Percentiles rank a stretch among this genome's conserved stretches.
These are phyloP conservation scores for Alternaria rosae DNA, from an alignment of 2,329 filamentous ascomycete genomes.

Conservation along the genomic window DNA sequence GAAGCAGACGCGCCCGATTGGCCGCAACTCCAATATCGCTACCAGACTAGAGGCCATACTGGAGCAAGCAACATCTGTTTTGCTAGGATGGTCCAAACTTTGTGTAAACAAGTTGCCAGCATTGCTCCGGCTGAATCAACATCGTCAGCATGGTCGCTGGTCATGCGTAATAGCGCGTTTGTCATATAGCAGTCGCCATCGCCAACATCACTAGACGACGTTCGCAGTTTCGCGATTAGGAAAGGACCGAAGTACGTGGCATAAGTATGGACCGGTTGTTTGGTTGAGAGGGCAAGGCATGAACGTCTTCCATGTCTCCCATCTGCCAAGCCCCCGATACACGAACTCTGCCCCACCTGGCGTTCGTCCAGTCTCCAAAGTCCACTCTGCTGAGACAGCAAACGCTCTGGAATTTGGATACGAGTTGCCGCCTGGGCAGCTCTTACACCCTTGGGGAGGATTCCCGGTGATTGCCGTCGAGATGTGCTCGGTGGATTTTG, in stretches of 20 bases:
- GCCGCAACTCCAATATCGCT: conserved; percentile 8
- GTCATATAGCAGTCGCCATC: conserved; percentile 1
- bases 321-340: conserved; percentile 3
- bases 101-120: not conserved
- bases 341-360: not conserved
- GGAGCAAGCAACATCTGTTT: not conserved
- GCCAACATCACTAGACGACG: not conserved
- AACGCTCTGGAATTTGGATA: not conserved
- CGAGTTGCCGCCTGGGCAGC: not conserved
- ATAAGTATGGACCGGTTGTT: conserved; percentile 3
- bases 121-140: conserved; percentile 1
- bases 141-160: not conserved
- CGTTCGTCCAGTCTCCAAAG: not conserved
- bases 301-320: conserved; percentile 1
- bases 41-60: not conserved
- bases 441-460: not conserved
- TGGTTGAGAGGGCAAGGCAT: not conserved
- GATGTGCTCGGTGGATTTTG: not conserved
- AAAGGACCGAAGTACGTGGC: conserved; percentile 2
- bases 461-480: not conserved
- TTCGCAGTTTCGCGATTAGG: not conserved
- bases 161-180: not conserved
- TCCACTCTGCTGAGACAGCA: not conserved
- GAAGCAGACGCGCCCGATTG: conserved; percentile 18
- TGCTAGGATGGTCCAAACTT: not conserved